These are phyloP conservation scores for Aspergillus sclerotioniger DNA, from an alignment of 495 filamentous ascomycete species.

Conservation along the genomic window DNA sequence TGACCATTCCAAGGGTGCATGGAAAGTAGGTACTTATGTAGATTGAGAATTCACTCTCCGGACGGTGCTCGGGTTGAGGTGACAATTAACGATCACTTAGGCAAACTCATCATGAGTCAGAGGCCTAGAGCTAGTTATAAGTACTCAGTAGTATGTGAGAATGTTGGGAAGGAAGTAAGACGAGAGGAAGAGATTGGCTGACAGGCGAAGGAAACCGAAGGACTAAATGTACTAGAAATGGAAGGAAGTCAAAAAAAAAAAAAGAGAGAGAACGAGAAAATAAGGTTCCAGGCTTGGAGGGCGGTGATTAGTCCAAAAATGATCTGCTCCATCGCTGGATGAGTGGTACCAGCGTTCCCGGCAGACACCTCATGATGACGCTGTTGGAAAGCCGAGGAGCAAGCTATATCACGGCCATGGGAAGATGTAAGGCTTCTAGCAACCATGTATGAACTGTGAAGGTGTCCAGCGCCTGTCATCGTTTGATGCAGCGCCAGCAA, in stretches of 20 bases:
- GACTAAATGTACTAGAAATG: not conserved
- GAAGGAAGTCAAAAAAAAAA: not conserved
- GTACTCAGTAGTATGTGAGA: not conserved
- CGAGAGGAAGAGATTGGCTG: not conserved
- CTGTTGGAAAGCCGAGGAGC: not conserved
- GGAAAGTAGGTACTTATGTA: no score
- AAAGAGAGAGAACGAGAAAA: not conserved
- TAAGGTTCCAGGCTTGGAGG: constrained; percentile 3
- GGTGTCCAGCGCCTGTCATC: no score
- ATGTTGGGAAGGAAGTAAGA: not conserved
- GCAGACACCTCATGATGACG: constrained; percentile 8
- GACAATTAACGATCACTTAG: no score
- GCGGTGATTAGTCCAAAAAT: not conserved
- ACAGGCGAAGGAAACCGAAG: not conserved
- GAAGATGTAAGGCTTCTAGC: not conserved
- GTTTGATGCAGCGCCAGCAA: no score
- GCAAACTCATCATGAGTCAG: not conserved
- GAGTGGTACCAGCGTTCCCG: not conserved
- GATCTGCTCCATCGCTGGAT: not conserved
- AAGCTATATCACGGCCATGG: not conserved
- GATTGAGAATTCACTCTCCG: no score
- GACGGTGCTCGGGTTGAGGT: no score
- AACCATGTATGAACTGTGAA: not conserved
- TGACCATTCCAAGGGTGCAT: not conserved
- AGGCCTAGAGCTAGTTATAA: not conserved